Evolutionary conservation across 495 filamentous ascomycete species (phyloP).

Genomic region (Penicillium argentinense): DNA sequence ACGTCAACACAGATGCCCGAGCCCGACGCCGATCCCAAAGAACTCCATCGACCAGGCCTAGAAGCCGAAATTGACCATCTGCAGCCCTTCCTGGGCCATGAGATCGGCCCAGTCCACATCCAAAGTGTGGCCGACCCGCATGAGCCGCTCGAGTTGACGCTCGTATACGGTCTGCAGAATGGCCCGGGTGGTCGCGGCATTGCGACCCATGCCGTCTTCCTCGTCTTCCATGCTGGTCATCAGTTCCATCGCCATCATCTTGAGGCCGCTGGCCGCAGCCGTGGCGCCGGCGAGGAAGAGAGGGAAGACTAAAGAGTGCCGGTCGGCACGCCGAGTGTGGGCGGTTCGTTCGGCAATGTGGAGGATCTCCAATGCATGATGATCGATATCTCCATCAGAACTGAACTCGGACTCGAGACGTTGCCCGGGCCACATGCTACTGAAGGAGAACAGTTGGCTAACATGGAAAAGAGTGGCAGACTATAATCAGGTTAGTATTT

Average conservation of each 20-base stretch:
- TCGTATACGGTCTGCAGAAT: conserved; percentile 53
- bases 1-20: conserved; percentile 1
- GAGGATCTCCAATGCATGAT: conserved; percentile 46
- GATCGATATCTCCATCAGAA: conserved; percentile 40
- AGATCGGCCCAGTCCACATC: conserved; percentile 50
- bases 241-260: conserved; percentile 51
- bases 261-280: conserved; percentile 37
- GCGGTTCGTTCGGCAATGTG: conserved; percentile 37
- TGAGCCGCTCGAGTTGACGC: conserved; percentile 39
- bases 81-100: conserved; percentile 39
- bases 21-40: background rate
- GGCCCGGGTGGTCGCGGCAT: conserved; percentile 44
- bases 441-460: conserved; percentile 51
- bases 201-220: conserved; percentile 49
- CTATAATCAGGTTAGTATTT: conserved; percentile 22
- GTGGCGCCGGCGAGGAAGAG: conserved; percentile 57
- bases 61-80: conserved; percentile 42
- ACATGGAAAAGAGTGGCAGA: conserved; percentile 48
- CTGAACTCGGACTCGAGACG: conserved; percentile 31
- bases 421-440: conserved; percentile 51
- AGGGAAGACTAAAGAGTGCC: conserved; percentile 54
- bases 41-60: conserved; percentile 6
- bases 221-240: conserved; percentile 50
- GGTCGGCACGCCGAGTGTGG: conserved; percentile 33
- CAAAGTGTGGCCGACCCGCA: conserved; percentile 34